phyloP scores from a whole-genome alignment of 768 basidiomycete species.

The Tricholoma flavovirens region DNA sequence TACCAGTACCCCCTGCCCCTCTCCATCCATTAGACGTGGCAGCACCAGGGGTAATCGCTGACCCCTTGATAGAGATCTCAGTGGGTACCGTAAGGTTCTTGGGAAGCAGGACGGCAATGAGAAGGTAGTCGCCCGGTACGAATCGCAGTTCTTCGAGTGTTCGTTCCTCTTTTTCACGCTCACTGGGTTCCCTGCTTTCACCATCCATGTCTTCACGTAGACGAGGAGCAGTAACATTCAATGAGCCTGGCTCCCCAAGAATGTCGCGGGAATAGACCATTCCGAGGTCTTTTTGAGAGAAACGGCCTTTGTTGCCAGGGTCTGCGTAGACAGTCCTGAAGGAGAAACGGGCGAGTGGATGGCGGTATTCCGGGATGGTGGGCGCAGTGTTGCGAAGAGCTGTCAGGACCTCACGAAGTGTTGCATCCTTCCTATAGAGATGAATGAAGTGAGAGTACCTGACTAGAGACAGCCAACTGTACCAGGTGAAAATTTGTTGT shows the following conservation, averaged over 20 bases:
- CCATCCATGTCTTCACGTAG: constrained; percentile 48
- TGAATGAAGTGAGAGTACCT: neutral
- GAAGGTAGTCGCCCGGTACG: constrained; percentile 75
- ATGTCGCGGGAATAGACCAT: constrained; percentile 81
- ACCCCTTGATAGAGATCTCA: constrained; percentile 51
- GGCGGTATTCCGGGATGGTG: constrained; percentile 63
- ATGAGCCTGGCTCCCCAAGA: constrained; percentile 69
- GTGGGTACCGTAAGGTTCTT: constrained; percentile 51
- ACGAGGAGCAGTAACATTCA: constrained; percentile 52
- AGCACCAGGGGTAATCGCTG: constrained; percentile 26
- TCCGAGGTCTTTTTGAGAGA: constrained; percentile 74
- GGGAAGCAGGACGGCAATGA: constrained; percentile 69
- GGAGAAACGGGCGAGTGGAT: constrained; percentile 76
- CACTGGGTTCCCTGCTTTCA: constrained; percentile 28
- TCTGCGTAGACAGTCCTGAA: constrained; percentile 81
- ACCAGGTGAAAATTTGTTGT: constrained; percentile 81
- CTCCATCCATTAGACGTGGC: constrained; percentile 28
- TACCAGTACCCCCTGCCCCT: constrained; percentile 26
- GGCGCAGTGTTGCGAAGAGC: constrained; percentile 71
- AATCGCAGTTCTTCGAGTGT: constrained; percentile 78
- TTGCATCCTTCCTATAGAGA: constrained; percentile 70
- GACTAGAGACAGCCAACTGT: constrained; percentile 9
- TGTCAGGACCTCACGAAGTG: constrained; percentile 71
- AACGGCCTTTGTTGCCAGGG: constrained; percentile 62
- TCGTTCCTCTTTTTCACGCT: constrained; percentile 55